Conservation (phyloP, 495 filamentous ascomycete genomes). For the Podospora fimiseda region DNA sequence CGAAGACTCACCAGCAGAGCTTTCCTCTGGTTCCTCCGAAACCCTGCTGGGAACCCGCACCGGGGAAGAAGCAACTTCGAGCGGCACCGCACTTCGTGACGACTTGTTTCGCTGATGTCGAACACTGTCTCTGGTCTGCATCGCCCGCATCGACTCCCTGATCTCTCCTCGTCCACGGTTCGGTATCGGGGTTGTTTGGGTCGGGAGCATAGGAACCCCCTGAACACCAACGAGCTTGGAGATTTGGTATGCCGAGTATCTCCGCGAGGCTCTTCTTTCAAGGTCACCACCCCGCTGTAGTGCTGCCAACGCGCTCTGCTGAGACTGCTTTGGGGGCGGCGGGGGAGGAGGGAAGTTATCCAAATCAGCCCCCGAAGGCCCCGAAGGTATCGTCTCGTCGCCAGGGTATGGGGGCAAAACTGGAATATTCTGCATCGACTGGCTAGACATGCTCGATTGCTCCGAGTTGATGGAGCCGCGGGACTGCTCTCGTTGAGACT, state of each 20-base stretch:
- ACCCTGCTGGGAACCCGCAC: constrained; percentile 57
- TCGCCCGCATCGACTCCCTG: constrained; percentile 86
- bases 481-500: constrained; percentile 40
- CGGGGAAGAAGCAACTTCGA: constrained; percentile 50
- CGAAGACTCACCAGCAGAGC: too few species aligned
- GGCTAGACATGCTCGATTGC: constrained; percentile 58
- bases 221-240: constrained; percentile 82
- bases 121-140: constrained; percentile 68
- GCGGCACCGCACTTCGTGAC: constrained; percentile 29
- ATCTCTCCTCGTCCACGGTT: constrained; percentile 78
- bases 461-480: constrained; percentile 41
- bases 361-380: constrained; percentile 34
- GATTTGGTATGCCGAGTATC: constrained; percentile 94
- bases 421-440: constrained; percentile 61
- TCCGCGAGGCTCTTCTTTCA: constrained; percentile 84
- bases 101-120: constrained; percentile 53
- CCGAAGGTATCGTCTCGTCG: constrained; percentile 44
- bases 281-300: constrained; percentile 85
- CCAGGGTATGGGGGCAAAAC: constrained; percentile 59
- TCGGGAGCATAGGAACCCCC: constrained; percentile 77
- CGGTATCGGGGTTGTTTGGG: constrained; percentile 79
- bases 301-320: constrained; percentile 85
- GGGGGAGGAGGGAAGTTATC: constrained; percentile 61
- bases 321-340: constrained; percentile 70
- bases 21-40: constrained; percentile 53